phyloP scores from a whole-genome alignment of 768 basidiomycete genomes.

The Fibroporia radiculosa region DNA sequence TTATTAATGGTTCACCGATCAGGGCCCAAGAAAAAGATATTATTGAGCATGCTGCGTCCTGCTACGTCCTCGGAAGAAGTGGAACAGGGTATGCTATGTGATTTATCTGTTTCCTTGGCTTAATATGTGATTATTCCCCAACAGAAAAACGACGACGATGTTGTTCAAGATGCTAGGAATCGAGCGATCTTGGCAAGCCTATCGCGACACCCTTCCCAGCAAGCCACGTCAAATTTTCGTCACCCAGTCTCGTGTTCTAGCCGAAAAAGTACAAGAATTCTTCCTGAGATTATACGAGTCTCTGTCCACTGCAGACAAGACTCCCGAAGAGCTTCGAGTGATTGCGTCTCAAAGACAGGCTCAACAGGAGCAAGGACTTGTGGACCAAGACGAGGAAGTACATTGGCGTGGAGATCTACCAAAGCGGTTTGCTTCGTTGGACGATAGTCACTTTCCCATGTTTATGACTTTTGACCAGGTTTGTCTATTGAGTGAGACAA shows the following conservation, averaged over 20 bases:
- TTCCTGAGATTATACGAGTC: constrained; percentile 46
- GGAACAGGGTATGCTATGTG: constrained; percentile 43
- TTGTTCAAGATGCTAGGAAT: constrained; percentile 69
- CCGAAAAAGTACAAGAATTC: constrained; percentile 64
- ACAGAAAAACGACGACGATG: constrained; percentile 71
- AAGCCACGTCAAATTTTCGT: constrained; percentile 66
- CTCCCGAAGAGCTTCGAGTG: constrained; percentile 30
- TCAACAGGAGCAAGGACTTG: constrained; percentile 17
- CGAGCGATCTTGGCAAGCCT: constrained; percentile 44
- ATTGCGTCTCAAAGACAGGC: constrained; percentile 13
- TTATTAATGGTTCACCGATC: background rate
- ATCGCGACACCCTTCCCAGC: constrained; percentile 22
- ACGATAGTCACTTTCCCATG: constrained; percentile 58
- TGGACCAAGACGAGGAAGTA: constrained; percentile 36
- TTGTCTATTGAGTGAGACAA: constrained; percentile 9
- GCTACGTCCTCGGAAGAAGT: constrained; percentile 52
- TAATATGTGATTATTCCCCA: background rate
- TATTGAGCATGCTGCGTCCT: constrained; percentile 51
- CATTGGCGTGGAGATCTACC: constrained; percentile 39
- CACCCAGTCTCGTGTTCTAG: constrained; percentile 60
- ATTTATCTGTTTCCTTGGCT: background rate
- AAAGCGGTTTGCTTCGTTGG: constrained; percentile 42
- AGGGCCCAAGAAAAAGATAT: constrained; percentile 46
- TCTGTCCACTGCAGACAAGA: constrained; percentile 27
- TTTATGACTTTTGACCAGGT: constrained; percentile 64